Evolutionary conservation across 2,329 filamentous ascomycete genomes (phyloP).

Genomic region (Ophiostoma populinum): DNA sequence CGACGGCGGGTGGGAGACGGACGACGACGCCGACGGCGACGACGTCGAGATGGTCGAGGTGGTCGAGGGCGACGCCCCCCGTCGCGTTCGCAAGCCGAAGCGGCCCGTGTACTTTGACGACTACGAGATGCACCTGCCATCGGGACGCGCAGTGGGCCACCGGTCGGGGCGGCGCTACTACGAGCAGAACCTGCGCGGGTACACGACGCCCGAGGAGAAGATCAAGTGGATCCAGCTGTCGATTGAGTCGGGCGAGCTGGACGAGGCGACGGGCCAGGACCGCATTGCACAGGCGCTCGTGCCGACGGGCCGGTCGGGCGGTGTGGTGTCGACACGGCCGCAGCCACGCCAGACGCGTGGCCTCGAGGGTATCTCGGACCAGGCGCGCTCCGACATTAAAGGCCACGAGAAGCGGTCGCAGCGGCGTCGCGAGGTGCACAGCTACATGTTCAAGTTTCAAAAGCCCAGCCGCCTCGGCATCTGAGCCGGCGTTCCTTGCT

Average conservation of each 20-base stretch:
- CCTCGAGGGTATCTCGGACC: constrained; percentile 1
- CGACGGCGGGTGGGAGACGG: constrained; percentile 23
- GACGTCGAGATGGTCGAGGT: constrained; percentile 16
- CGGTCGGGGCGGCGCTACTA: constrained; percentile 76
- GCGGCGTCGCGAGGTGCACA: constrained; percentile 5
- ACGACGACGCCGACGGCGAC: constrained; percentile 32
- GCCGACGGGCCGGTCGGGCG: neutral
- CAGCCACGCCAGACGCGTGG: constrained; percentile 8
- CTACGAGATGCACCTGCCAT: constrained; percentile 82
- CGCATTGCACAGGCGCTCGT: constrained; percentile 1
- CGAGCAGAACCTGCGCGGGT: constrained; percentile 76
- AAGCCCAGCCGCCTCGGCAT: neutral
- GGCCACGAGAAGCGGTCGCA: constrained; percentile 6
- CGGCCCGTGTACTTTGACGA: constrained; percentile 79
- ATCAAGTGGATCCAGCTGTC: constrained; percentile 9
- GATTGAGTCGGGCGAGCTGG: constrained; percentile 8
- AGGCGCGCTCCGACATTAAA: constrained; percentile 7
- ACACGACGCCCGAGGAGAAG: constrained; percentile 58
- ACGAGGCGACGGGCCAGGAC: neutral
- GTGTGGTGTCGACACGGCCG: constrained; percentile 5
- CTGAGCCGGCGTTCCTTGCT: neutral
- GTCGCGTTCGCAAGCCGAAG: constrained; percentile 59
- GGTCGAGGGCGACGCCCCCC: constrained; percentile 60
- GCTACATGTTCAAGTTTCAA: neutral
- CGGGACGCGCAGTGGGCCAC: constrained; percentile 77